Evolutionary conservation across 345 rosid genomes (phyloP).

Genomic region (Melastoma malabathricum): DNA sequence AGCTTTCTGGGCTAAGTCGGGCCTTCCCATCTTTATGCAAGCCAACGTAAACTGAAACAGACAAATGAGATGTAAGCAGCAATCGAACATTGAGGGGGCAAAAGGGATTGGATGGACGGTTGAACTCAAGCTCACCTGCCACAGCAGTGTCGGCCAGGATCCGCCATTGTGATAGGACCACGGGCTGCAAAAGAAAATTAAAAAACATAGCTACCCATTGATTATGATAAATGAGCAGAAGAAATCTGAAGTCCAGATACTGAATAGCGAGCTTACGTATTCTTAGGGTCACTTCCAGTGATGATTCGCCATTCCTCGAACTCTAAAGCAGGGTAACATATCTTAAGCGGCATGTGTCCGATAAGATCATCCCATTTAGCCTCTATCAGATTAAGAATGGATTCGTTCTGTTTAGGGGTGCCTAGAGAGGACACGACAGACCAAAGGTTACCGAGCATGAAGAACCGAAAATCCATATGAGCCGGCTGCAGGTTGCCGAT

Average conservation of each 20-base stretch:
- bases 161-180: slow-evolving; percentile 99
- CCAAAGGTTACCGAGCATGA: slow-evolving; percentile 80
- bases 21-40: slow-evolving; percentile 84
- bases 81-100: not conserved
- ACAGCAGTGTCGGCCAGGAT: slow-evolving; percentile 95
- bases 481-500: slow-evolving; percentile 76
- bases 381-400: slow-evolving; percentile 55
- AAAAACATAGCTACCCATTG: not conserved
- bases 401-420: slow-evolving; percentile 66
- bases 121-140: slow-evolving; percentile 58
- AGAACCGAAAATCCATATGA: slow-evolving; percentile 84
- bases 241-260: slow-evolving; percentile 1
- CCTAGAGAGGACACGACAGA: slow-evolving; percentile 64
- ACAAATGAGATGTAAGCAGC: not conserved
- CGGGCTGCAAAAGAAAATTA: slow-evolving; percentile 37
- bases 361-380: slow-evolving; percentile 78
- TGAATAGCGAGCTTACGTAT: slow-evolving; percentile 37
- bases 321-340: slow-evolving; percentile 85
- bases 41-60: slow-evolving; percentile 72
- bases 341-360: slow-evolving; percentile 80
- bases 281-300: slow-evolving; percentile 95
- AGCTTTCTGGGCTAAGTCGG: slow-evolving; percentile 73
- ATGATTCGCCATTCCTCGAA: slow-evolving; percentile 86
- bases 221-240: not conserved
- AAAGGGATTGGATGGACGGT: not conserved